Base-by-base conservation (phyloP, 2,329 filamentous ascomycete species). In the Byssochlamys sp. region DNA sequence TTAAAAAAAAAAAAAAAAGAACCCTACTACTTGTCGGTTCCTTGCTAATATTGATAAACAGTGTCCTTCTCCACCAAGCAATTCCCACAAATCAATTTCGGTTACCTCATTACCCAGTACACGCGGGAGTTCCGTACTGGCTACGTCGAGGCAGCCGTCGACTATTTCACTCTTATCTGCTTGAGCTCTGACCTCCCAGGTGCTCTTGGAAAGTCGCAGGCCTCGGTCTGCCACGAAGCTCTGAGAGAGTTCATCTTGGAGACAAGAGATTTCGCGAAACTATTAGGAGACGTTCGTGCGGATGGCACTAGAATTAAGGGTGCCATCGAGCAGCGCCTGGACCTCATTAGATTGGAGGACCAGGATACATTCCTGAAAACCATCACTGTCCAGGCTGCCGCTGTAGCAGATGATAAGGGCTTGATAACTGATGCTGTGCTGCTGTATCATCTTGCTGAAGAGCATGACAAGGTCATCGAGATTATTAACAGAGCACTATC, bases 181-280 rank as follows among this genome's bases (percentile, higher is more conserved):
- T 83, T 99, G 57, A 97, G 97, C 69, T 84, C 86, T 54, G 92
- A 96, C 71, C 79, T 95, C 50, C 83, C 81, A 27, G 88, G 87
- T 24, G 83, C 89, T 57, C 79, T 86, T 4, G 91, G 90, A 57
- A 84, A 83, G 60, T 86, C 87, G 50, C 92, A 96, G 69, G 83
- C 86, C 55, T 84, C 83, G 53, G 83, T 96, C 39, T 97, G 92
- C 73, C 90, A 96, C 72, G 90, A 96, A 73, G 92, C 91, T 5
- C 79, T 99, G 58, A 89, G 91, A 35, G 94, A 97, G 73, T 85
- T 97, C 57, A 91, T 96, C 27, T 81, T 99, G n/a, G 94, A 99
- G 75, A 96, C 91, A 24, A 85, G 92, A 63, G 94, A 99, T 69
- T 99, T 97, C 73, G 92, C 91, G 67, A 89, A 90, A 67, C 79